Base-by-base conservation (phyloP, 441 rosid species). In the Arabidopsis lyrata region DNA sequence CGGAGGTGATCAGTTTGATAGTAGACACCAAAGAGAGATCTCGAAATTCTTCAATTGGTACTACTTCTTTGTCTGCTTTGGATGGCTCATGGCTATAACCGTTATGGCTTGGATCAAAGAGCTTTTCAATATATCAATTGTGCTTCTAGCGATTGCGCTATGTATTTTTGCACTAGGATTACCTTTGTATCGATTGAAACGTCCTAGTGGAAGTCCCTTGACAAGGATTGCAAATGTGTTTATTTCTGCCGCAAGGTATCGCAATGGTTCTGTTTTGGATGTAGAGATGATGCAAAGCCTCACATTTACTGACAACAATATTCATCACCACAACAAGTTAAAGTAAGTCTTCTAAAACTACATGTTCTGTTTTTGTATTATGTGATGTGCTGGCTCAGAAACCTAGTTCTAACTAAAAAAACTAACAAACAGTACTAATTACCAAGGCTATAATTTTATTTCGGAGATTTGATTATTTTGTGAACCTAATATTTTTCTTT, bases 1-100 rank as follows among this genome's bases (percentile, higher is more conserved):
- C 0, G 88, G 90, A 0, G 90, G 85, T 2, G 88, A 88, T 78
- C 90, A 86, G 78, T 70, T 82, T 31, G 81, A 85, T 41, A 81
- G 55, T 24, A 27, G 41, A 58, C 74, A 85, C 41, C 85, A 52
- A 18, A 52, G 80, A 13, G 69, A 58, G 8, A 47, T 88, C 62
- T 86, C 88, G 0, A 68, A 81, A 5, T 88, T 74, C 77, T 86
- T 88, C 82, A 86, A 71, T 34, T 86, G 92, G 92, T 86, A 66
- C 70, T 88, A 78, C 77, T 88, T 88, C 70, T 78, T 82, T 6
- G 20, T 84, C 0, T 82, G 86, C 58, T 27, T 70, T 0, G 90
- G 90, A n/a, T 84, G 90, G 55, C 80, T 86, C 9, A 13, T 86
- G 32, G 75, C 84, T 0, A 55, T 80, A 2, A 82, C 83, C 14